Conservation (phyloP, 225 moss, liverwort and hornwort species). For the Polytrichum commune region DNA sequence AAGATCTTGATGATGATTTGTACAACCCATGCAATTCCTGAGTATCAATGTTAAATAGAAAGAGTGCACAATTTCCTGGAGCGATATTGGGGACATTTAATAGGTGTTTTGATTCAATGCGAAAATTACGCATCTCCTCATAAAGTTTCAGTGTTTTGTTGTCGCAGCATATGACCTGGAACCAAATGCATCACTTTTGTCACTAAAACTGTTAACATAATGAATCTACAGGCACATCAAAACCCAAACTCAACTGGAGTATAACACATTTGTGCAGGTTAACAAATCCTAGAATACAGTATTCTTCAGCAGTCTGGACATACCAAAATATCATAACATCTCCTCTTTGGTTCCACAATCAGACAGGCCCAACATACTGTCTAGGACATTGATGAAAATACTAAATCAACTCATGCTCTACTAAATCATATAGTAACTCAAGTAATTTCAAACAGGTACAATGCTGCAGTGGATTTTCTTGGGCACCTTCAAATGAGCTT, state of each 20-base stretch:
- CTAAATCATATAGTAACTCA: not conserved
- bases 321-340: not conserved
- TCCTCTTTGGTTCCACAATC: not conserved
- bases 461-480: too few species aligned
- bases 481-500: too few species aligned
- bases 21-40: slow-evolving; percentile 21
- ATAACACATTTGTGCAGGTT: not conserved
- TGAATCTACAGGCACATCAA: too few species aligned
- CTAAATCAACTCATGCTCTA: not conserved
- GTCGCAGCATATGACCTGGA: slow-evolving; percentile 20
- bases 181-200: not conserved
- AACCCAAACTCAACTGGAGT: too few species aligned
- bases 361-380: slow-evolving; percentile 1
- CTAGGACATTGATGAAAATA: not conserved
- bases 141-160: slow-evolving; percentile 46
- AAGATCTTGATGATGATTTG: slow-evolving; percentile 5
- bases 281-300: not conserved
- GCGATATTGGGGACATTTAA: slow-evolving; percentile 31
- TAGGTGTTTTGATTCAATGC: slow-evolving; percentile 44
- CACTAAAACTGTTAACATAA: too few species aligned
- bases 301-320: not conserved
- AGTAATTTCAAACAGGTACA: too few species aligned
- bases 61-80: slow-evolving; percentile 52
- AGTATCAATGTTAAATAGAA: slow-evolving; percentile 49
- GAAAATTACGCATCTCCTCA: slow-evolving; percentile 52